phyloP scores from a whole-genome alignment of 345 rosid species.

The Acer campestre region DNA sequence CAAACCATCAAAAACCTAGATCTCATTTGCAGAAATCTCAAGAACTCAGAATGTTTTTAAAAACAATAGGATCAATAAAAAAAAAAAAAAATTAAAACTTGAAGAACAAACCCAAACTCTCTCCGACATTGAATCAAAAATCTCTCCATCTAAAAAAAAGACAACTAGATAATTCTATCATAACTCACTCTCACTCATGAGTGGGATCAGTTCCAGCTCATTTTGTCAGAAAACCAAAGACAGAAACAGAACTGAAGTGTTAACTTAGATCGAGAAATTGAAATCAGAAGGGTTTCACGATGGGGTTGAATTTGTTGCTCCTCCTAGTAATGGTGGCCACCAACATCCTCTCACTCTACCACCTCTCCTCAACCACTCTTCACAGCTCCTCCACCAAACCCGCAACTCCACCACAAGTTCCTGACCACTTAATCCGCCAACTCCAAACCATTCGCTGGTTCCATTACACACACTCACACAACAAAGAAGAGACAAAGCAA shows the following conservation, averaged over 20 bases:
- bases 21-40: too few species aligned
- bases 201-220: background rate
- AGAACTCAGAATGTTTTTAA: too few species aligned
- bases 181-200: background rate
- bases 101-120: too few species aligned
- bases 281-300: conserved; percentile 70
- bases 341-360: conserved; percentile 92
- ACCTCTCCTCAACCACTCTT: conserved; percentile 66
- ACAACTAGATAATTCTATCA: background rate
- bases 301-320: conserved; percentile 82
- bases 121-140: background rate
- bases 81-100: too few species aligned
- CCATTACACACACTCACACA: too few species aligned
- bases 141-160: background rate
- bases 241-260: background rate
- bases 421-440: conserved; percentile 83
- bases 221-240: background rate
- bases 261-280: conserved; percentile 1
- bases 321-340: conserved; percentile 96
- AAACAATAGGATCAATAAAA: too few species aligned
- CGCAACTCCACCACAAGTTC: conserved; percentile 51
- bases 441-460: conserved; percentile 70
- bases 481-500: too few species aligned
- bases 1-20: too few species aligned
- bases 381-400: conserved; percentile 24